phyloP scores from a whole-genome alignment of 257 asterid species.

The Solanum rostratum region DNA sequence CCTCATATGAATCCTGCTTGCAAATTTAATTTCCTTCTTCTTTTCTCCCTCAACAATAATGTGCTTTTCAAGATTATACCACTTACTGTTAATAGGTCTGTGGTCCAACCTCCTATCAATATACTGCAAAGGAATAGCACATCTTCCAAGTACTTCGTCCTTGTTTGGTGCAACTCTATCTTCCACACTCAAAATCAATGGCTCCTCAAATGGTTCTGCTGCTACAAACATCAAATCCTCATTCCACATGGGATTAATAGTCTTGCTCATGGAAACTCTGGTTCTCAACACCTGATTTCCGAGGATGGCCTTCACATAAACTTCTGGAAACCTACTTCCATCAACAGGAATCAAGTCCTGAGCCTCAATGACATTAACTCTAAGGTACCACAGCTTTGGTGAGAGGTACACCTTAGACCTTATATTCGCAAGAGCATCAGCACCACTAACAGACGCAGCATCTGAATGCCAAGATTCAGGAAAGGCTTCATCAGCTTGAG shows the following conservation, averaged over 20 bases:
- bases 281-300: conserved; percentile 12
- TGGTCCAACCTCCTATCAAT: conserved; percentile 7
- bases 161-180: conserved; percentile 6
- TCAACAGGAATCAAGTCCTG: conserved; percentile 13
- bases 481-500: conserved; percentile 17
- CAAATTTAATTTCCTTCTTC: not conserved
- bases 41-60: not conserved
- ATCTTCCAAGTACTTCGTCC: conserved; percentile 5
- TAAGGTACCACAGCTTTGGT: conserved; percentile 13
- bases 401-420: conserved; percentile 14
- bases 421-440: not conserved
- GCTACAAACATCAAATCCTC: conserved; percentile 15
- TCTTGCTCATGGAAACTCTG: not conserved
- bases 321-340: conserved; percentile 6
- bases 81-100: conserved; percentile 1
- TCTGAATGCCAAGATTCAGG: conserved; percentile 18
- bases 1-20: conserved; percentile 9
- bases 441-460: not conserved
- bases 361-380: conserved; percentile 14
- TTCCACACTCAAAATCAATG: conserved; percentile 5
- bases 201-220: conserved; percentile 15
- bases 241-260: conserved; percentile 12
- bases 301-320: conserved; percentile 8
- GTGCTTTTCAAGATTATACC: conserved; percentile 9
- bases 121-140: not conserved